Evolutionary conservation across 1,284 basidiomycete genomes (phyloP), one percentile per base, ranked within the genome.

Genomic region (Malassezia restricta): DNA sequence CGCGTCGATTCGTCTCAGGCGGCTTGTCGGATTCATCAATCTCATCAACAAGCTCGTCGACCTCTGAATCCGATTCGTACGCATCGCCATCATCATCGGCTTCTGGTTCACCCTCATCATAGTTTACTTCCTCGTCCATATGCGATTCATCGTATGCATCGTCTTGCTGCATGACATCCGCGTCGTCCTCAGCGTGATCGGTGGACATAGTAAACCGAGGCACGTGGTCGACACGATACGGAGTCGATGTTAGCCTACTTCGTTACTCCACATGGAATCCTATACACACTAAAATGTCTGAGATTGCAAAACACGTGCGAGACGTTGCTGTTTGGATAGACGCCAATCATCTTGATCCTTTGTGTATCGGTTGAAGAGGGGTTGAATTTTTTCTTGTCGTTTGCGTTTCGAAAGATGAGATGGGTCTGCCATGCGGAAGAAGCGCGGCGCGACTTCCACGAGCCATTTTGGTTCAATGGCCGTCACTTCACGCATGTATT

Each of bases 401-500:
- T 99, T 98, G 65, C 92, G 81, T 76, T 95, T 95, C 67, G 87
- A 91, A 75, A 98, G 92, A 75, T 90, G 90, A 76, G 89, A 86
- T 46, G 82, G 84, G 74, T 96, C 91, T 2, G 92, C 90, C 40
- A 94, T 86, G 75, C 86, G 86, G 84, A 98, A 99, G 80, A 95
- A 96, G 52, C 87, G 85, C 7, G 92, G 92, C 9, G 94, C 92
- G 20, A 95, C 91, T 72, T 98, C 92, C 6, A 92, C 87, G 12
- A 98, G 81, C 94, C 94, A 99, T 75, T 95, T 94, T 2, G 94
- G 91, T 73, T 98, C 94, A 56, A 99, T 83, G 0, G 89, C 87
- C 1, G 89, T 95, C 28, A 91, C 88, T 65, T 91, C 91, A 15
- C 69, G 87, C 78, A 90, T 94, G 75, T 96, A 96, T 75, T 95